Conservation (phyloP, 169 alveolate species). For the Perkinsus chesapeaki region DNA sequence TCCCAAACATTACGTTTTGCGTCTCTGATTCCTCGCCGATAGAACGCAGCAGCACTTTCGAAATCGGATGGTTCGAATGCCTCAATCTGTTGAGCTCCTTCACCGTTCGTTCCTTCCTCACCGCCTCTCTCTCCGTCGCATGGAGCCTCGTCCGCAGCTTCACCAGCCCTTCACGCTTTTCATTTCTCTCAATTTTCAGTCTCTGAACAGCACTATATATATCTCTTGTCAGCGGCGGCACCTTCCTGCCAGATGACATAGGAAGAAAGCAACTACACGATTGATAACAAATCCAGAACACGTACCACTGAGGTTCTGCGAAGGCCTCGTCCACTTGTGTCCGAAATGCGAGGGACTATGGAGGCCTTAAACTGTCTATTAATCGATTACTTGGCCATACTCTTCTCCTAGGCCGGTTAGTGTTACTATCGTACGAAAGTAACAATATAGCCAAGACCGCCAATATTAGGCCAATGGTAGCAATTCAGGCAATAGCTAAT, state of each 20-base stretch:
- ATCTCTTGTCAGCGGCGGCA: background rate
- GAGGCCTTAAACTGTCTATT: too few species aligned
- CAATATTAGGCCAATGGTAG: too few species aligned
- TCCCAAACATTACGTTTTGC: background rate
- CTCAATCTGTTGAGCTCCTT: background rate
- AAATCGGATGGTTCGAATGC: background rate
- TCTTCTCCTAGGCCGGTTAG: too few species aligned
- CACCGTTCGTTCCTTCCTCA: background rate
- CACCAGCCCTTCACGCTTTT: background rate
- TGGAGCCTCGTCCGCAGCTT: background rate
- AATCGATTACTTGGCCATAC: too few species aligned
- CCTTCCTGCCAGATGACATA: background rate
- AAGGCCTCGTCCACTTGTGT: too few species aligned
- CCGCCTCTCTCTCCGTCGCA: background rate
- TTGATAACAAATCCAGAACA: too few species aligned
- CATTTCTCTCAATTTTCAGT: background rate
- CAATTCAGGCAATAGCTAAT: too few species aligned
- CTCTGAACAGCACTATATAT: background rate
- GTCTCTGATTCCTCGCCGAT: background rate
- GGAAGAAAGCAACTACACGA: too few species aligned
- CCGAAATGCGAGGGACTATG: too few species aligned
- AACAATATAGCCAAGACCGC: too few species aligned
- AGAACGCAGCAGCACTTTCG: background rate
- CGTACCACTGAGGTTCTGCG: too few species aligned
- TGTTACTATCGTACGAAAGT: too few species aligned